A percentile compares a stretch with the other conserved stretches of the same genome.
These are phyloP conservation scores for Populus pruinosa DNA, from an alignment of 345 rosid species.

Conservation along the genomic window DNA sequence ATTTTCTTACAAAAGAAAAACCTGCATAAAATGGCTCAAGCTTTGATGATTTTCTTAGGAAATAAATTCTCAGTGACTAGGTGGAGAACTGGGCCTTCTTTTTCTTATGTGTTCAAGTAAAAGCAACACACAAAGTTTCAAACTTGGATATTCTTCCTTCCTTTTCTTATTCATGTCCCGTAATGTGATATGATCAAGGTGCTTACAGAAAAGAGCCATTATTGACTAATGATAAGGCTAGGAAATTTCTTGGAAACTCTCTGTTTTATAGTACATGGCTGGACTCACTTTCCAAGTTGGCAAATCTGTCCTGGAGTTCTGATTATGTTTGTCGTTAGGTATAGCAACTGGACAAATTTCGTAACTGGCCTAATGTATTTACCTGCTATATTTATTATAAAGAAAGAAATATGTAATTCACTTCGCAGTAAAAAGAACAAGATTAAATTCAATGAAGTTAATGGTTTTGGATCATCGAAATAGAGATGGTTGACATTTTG, in stretches of 20 bases:
- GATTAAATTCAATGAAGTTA: neutral
- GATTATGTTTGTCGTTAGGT: neutral
- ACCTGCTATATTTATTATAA: neutral
- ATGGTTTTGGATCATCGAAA: neutral
- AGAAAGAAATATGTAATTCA: neutral
- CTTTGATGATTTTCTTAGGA: neutral
- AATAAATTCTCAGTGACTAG: neutral
- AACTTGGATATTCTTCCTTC: neutral
- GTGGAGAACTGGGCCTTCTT: neutral
- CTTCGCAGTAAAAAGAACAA: neutral
- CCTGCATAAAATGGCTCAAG: neutral
- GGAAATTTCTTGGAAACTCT: constrained; percentile 14
- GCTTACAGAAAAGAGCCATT: neutral
- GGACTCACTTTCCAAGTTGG: neutral
- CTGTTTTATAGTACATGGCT: neutral
- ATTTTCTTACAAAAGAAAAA: neutral
- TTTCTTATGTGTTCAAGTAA: neutral
- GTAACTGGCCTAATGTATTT: neutral
- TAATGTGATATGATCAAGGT: neutral
- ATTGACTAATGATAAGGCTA: neutral
- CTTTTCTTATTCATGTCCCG: neutral
- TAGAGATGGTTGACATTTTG: neutral
- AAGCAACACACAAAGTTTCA: neutral
- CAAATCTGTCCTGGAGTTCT: neutral
- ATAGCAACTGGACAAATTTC: neutral